phyloP scores from a whole-genome alignment of 2,329 filamentous ascomycete genomes.

The Paecilomyces niveus region DNA sequence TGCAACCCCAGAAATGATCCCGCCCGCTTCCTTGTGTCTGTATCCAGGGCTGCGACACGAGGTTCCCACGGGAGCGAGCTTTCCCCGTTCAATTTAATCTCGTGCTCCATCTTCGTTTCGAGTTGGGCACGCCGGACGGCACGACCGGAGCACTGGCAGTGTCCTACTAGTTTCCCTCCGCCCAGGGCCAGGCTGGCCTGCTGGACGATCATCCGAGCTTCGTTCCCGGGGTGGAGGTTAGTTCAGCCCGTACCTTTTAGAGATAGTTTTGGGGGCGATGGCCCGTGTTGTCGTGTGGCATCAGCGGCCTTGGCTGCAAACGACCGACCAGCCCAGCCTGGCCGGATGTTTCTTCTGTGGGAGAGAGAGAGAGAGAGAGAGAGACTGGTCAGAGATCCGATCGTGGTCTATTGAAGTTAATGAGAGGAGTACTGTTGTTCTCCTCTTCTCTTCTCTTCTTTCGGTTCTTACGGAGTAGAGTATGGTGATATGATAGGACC shows the following conservation, averaged over 20 bases:
- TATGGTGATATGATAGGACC: too few species aligned
- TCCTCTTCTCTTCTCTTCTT: too few species aligned
- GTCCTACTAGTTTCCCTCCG: background rate
- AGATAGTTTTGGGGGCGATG: background rate
- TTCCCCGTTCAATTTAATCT: background rate
- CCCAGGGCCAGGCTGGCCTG: background rate
- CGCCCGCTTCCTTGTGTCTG: background rate
- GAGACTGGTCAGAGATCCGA: too few species aligned
- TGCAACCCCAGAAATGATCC: background rate
- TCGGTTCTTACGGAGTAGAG: too few species aligned
- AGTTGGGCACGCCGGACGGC: background rate
- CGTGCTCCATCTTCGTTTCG: background rate
- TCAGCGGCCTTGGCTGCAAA: background rate
- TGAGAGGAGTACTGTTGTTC: too few species aligned
- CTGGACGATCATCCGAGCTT: constrained; percentile 1
- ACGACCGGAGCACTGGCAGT: too few species aligned
- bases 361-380: too few species aligned
- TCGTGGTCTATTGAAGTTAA: too few species aligned
- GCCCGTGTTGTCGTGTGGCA: background rate
- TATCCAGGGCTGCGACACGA: background rate
- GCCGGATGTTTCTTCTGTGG: background rate
- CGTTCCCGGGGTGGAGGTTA: background rate
- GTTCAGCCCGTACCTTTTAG: background rate
- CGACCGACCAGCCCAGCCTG: background rate
- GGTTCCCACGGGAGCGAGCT: background rate